Evolutionary conservation across 2,329 filamentous ascomycete species (phyloP).

Genomic region (Apiospora hydei): DNA sequence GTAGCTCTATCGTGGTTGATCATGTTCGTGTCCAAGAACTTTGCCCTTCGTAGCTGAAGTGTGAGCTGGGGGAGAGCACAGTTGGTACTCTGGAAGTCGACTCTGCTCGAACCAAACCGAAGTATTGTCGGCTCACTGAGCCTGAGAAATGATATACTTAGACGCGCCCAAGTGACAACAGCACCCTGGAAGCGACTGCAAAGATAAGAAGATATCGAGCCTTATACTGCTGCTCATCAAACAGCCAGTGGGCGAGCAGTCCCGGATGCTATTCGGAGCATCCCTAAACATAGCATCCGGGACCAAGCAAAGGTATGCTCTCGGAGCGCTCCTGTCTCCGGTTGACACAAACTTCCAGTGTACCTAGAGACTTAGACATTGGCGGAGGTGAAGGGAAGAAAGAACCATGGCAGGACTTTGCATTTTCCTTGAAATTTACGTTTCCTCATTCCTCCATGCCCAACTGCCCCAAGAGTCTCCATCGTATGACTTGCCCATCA

Average conservation of each 20-base stretch:
- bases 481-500: slow-evolving; percentile 1
- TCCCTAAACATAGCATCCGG: background rate
- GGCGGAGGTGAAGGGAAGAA: background rate
- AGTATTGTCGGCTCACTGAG: no score
- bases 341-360: background rate
- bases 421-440: background rate
- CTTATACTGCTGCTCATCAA: background rate
- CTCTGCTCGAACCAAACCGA: no score
- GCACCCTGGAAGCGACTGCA: background rate
- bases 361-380: no score
- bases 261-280: no score
- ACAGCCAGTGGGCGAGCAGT: no score
- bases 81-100: no score
- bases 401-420: background rate
- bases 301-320: no score
- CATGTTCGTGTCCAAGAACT: no score
- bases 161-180: background rate
- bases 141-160: background rate
- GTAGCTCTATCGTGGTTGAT: background rate
- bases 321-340: background rate
- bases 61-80: no score
- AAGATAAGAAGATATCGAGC: background rate
- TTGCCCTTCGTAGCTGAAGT: no score
- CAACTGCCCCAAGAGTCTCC: background rate
- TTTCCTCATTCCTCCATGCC: background rate